Conservation (phyloP, 306 rosid species). For the Urtica urens region DNA sequence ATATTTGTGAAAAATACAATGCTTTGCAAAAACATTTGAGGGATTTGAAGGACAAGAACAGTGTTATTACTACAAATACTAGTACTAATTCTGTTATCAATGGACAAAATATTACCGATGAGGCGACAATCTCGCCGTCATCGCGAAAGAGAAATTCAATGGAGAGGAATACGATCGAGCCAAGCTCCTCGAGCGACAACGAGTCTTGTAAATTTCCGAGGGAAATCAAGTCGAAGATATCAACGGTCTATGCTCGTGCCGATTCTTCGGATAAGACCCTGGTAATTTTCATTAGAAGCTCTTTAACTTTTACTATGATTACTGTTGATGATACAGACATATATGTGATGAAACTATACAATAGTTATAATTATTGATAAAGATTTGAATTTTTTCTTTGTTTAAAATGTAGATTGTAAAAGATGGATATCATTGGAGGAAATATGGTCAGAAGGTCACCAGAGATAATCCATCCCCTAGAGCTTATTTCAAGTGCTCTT, state of each 20-base stretch:
- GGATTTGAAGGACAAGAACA: constrained; percentile 19
- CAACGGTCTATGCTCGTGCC: constrained; percentile 42
- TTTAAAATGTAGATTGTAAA: constrained; percentile 38
- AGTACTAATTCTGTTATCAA: too few relatives aligned
- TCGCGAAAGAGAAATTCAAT: constrained; percentile 40
- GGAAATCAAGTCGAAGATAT: constrained; percentile 33
- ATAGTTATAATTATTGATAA: too few relatives aligned
- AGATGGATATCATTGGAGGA: constrained; percentile 95
- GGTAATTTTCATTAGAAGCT: constrained; percentile 16
- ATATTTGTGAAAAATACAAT: constrained; percentile 32
- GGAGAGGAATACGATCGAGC: constrained; percentile 26
- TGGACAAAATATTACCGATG: too few relatives aligned
- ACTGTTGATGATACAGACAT: neutral
- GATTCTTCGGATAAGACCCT: constrained; percentile 44
- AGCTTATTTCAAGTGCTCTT: constrained; percentile 83
- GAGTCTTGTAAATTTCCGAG: constrained; percentile 34
- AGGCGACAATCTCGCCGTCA: constrained; percentile 11
- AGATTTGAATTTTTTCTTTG: neutral
- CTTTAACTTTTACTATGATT: neutral
- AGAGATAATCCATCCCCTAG: constrained; percentile 92
- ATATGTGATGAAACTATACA: neutral
- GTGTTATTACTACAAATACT: too few relatives aligned
- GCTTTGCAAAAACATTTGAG: constrained; percentile 30
- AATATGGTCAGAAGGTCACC: constrained; percentile 93
- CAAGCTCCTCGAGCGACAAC: constrained; percentile 38